Conservation (phyloP, 2,329 filamentous ascomycete genomes). For the Aulographum hederae region DNA sequence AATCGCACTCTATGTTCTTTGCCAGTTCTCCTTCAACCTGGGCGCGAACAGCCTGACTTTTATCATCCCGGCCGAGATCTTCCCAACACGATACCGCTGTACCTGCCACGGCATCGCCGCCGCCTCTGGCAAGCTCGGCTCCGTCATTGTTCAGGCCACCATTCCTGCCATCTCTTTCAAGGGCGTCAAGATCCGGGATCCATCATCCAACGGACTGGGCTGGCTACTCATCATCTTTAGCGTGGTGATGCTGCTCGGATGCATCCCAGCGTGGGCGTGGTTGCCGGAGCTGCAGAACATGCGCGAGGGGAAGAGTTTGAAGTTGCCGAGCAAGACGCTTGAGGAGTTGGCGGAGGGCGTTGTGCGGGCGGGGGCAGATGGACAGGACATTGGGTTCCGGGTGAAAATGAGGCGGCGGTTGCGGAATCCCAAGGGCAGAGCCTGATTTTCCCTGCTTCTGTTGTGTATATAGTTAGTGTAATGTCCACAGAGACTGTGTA, state of each 20-base stretch:
- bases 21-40: slow-evolving; percentile 17
- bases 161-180: slow-evolving; percentile 8
- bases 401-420: too few relatives aligned
- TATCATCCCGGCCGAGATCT: slow-evolving; percentile 34
- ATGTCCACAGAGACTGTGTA: too few relatives aligned
- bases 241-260: slow-evolving; percentile 5
- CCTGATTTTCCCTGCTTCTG: too few relatives aligned
- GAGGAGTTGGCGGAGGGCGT: slow-evolving; percentile 3
- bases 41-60: slow-evolving; percentile 17
- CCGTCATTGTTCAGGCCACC: slow-evolving; percentile 24
- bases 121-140: slow-evolving; percentile 34
- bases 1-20: slow-evolving; percentile 15
- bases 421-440: too few relatives aligned
- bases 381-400: not conserved
- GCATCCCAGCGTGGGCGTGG: slow-evolving; percentile 6
- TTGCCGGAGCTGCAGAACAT: slow-evolving; percentile 5
- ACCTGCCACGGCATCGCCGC: slow-evolving; percentile 35
- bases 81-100: slow-evolving; percentile 35
- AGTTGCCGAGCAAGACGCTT: slow-evolving; percentile 3
- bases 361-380: not conserved
- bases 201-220: not conserved
- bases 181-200: not conserved
- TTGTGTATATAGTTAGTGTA: too few relatives aligned
- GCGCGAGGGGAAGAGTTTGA: slow-evolving; percentile 2
- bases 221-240: slow-evolving; percentile 6